Percentiles rank a stretch among this genome's conserved stretches.
phyloP scores from a whole-genome alignment of 2,329 filamentous ascomycete species.

The Colletotrichum shisoi region DNA sequence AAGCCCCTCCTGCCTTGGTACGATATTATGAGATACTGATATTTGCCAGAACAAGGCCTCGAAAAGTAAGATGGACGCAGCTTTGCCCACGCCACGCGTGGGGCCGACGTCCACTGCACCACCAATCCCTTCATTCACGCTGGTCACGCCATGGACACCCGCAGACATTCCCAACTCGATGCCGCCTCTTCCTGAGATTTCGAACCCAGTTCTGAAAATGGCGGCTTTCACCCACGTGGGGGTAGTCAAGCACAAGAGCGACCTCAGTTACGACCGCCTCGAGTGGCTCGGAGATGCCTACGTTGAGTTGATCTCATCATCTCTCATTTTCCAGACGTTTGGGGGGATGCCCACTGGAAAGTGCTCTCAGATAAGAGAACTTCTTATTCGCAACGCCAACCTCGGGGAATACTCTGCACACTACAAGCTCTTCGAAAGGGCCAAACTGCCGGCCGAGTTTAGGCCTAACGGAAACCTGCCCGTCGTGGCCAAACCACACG shows the following conservation, averaged over 20 bases:
- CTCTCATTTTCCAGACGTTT: constrained; percentile 78
- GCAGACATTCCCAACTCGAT: constrained; percentile 57
- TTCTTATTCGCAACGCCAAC: constrained; percentile 81
- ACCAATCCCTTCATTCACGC: constrained; percentile 33
- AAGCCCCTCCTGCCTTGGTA: background rate
- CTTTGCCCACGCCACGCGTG: background rate
- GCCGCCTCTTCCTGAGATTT: constrained; percentile 68
- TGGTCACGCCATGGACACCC: constrained; percentile 58
- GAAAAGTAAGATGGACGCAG: background rate
- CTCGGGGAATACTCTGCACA: constrained; percentile 72
- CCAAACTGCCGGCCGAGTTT: constrained; percentile 63
- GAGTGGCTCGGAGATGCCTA: constrained; percentile 92
- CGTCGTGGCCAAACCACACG: constrained; percentile 52
- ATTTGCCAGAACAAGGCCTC: background rate
- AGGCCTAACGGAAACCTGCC: constrained; percentile 42
- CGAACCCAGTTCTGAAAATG: constrained; percentile 65
- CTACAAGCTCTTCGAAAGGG: constrained; percentile 74
- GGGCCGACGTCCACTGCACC: background rate
- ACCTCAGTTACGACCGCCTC: constrained; percentile 76
- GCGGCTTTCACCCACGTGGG: constrained; percentile 74
- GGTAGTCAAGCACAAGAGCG: constrained; percentile 47
- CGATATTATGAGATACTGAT: no score
- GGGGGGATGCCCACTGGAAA: constrained; percentile 70
- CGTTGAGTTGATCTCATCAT: constrained; percentile 77
- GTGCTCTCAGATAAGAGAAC: constrained; percentile 78